Evolutionary conservation across 2,329 filamentous ascomycete genomes (phyloP).

Genomic region (Kalmusia sp.): DNA sequence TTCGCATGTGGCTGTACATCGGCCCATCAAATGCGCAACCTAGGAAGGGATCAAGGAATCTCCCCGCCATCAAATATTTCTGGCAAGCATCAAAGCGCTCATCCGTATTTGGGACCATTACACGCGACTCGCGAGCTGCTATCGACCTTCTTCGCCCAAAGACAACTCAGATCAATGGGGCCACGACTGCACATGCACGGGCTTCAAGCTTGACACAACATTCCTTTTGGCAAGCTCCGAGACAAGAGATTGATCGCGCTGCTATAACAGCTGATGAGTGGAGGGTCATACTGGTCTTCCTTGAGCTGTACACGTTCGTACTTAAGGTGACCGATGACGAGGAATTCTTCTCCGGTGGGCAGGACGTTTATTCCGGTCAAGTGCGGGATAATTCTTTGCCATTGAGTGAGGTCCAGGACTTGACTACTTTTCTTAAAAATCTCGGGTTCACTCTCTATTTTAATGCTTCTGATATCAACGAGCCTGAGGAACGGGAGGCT

Average conservation of each 20-base stretch:
- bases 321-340: conserved; percentile 94
- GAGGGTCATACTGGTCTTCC: conserved; percentile 86
- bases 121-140: conserved; percentile 63
- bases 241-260: conserved; percentile 40
- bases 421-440: conserved; percentile 88
- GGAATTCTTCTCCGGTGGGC: conserved; percentile 77
- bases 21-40: conserved; percentile 64
- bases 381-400: conserved; percentile 70
- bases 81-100: conserved; percentile 73
- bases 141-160: conserved; percentile 62
- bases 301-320: conserved; percentile 93
- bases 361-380: conserved; percentile 34
- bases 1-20: conserved; percentile 91
- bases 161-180: conserved; percentile 36
- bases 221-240: conserved; percentile 43
- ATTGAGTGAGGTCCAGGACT: conserved; percentile 71
- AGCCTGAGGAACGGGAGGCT: conserved; percentile 52
- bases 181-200: conserved; percentile 2
- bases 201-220: conserved; percentile 25
- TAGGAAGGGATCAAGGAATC: conserved; percentile 37
- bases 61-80: conserved; percentile 81
- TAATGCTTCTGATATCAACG: conserved; percentile 71
- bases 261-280: conserved; percentile 72
- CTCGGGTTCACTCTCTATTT: conserved; percentile 89
- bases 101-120: conserved; percentile 64